Evolutionary conservation across 2,329 filamentous ascomycete genomes (phyloP).

Genomic region (Alternaria viburni): DNA sequence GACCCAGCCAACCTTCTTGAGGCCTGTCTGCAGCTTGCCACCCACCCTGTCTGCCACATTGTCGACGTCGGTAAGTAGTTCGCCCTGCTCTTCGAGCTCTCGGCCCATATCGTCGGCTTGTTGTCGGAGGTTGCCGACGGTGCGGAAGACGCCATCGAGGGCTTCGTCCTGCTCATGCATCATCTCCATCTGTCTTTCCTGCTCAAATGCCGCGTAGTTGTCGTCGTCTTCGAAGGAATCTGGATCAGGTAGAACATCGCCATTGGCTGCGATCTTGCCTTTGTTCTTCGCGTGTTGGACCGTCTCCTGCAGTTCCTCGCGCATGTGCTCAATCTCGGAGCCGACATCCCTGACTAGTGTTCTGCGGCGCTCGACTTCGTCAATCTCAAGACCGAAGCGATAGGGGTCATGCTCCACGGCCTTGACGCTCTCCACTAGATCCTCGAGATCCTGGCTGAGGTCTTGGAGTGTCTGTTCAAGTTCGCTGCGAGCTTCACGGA

Average conservation of each 20-base stretch:
- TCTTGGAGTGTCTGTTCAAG: constrained; percentile 77
- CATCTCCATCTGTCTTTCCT: constrained; percentile 87
- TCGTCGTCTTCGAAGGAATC: constrained; percentile 63
- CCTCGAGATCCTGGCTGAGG: constrained; percentile 82
- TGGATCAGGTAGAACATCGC: constrained; percentile 64
- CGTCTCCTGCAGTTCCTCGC: constrained; percentile 74
- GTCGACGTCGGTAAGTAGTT: constrained; percentile 87
- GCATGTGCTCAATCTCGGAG: constrained; percentile 87
- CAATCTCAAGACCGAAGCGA: constrained; percentile 81
- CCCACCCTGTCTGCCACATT: constrained; percentile 84
- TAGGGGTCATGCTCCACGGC: constrained; percentile 88
- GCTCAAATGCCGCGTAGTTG: constrained; percentile 83
- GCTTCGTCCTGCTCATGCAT: constrained; percentile 95
- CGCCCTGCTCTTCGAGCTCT: constrained; percentile 92
- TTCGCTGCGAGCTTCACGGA: constrained; percentile 70
- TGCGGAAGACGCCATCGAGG: constrained; percentile 89
- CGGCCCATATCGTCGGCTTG: constrained; percentile 96
- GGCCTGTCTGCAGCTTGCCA: constrained; percentile 80
- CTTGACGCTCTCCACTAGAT: constrained; percentile 84
- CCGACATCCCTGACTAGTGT: constrained; percentile 88
- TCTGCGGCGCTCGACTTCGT: constrained; percentile 81
- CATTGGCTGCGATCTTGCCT: constrained; percentile 46
- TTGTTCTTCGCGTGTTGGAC: constrained; percentile 52
- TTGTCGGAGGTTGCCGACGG: constrained; percentile 85
- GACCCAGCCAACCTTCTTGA: constrained; percentile 84